Conservation (phyloP, 441 rosid species). For the Populus hybrid region DNA sequence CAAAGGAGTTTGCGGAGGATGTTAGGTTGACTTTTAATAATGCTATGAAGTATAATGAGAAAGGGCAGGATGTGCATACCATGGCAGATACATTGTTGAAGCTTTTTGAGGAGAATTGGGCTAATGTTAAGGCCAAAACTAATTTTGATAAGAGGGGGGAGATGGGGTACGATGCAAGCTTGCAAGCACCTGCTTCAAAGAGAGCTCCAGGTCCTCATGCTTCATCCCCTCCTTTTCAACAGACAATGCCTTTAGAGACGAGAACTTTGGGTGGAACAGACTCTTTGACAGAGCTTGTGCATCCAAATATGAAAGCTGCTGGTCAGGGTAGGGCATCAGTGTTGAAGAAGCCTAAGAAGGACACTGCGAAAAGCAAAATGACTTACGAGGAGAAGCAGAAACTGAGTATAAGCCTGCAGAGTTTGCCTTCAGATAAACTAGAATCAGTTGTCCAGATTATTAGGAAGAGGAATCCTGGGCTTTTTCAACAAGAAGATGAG, state of each 20-base stretch:
- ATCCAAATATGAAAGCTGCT: slow-evolving; percentile 23
- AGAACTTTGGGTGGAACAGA: slow-evolving; percentile 52
- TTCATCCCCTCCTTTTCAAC: slow-evolving; percentile 30
- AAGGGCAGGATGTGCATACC: slow-evolving; percentile 75
- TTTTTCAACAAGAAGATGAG: slow-evolving; percentile 78
- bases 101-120: slow-evolving; percentile 75
- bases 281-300: slow-evolving; percentile 34
- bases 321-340: slow-evolving; percentile 44
- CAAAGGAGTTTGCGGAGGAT: slow-evolving; percentile 78
- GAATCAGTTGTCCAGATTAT: slow-evolving; percentile 84
- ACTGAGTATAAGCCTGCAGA: slow-evolving; percentile 72
- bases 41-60: slow-evolving; percentile 79
- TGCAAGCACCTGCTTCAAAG: slow-evolving; percentile 37
- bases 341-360: slow-evolving; percentile 68
- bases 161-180: slow-evolving; percentile 22
- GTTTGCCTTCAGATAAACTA: slow-evolving; percentile 79
- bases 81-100: slow-evolving; percentile 64
- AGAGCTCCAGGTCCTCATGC: slow-evolving; percentile 27
- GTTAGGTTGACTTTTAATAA: slow-evolving; percentile 83
- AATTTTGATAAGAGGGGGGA: slow-evolving; percentile 25
- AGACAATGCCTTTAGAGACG: slow-evolving; percentile 31
- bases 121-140: slow-evolving; percentile 40
- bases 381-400: slow-evolving; percentile 92
- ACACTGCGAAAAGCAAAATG: slow-evolving; percentile 78
- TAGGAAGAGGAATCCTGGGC: slow-evolving; percentile 73